Evolutionary conservation across 163 green algal species (phyloP).

Genomic region (Chloroidium sp.): DNA sequence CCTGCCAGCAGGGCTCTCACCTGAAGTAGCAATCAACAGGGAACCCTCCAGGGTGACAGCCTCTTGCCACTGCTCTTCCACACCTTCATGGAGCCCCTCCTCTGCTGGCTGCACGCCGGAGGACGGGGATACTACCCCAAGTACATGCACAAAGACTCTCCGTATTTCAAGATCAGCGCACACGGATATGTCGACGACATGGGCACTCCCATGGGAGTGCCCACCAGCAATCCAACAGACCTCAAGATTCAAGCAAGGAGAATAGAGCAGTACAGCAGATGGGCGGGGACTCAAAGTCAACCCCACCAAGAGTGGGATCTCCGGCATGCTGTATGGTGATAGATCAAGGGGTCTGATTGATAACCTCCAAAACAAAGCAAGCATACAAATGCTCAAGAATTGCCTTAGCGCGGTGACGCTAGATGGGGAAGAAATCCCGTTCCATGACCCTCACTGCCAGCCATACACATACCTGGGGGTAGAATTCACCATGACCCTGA

Average conservation of each 20-base stretch:
- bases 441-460: slow-evolving; percentile 5
- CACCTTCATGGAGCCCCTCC: slow-evolving; percentile 33
- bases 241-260: slow-evolving; percentile 13
- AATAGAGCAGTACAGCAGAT: slow-evolving; percentile 1
- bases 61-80: slow-evolving; percentile 39
- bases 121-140: slow-evolving; percentile 15
- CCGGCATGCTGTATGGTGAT: slow-evolving; percentile 17
- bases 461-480: slow-evolving; percentile 22
- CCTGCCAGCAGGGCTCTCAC: slow-evolving; percentile 8
- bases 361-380: neutral
- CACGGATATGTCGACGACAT: slow-evolving; percentile 25
- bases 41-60: slow-evolving; percentile 37
- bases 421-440: slow-evolving; percentile 7
- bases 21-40: slow-evolving; percentile 20
- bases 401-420: neutral
- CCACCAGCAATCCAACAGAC: slow-evolving; percentile 3
- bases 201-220: neutral
- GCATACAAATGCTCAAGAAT: neutral
- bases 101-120: slow-evolving; percentile 28
- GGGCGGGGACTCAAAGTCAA: slow-evolving; percentile 20
- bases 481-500: slow-evolving; percentile 17
- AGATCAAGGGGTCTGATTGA: neutral
- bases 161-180: neutral
- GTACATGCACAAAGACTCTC: neutral
- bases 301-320: slow-evolving; percentile 16